These are phyloP conservation scores for Coleophoma crateriformis DNA, from an alignment of 2,329 filamentous ascomycete species.

Conservation along the genomic window DNA sequence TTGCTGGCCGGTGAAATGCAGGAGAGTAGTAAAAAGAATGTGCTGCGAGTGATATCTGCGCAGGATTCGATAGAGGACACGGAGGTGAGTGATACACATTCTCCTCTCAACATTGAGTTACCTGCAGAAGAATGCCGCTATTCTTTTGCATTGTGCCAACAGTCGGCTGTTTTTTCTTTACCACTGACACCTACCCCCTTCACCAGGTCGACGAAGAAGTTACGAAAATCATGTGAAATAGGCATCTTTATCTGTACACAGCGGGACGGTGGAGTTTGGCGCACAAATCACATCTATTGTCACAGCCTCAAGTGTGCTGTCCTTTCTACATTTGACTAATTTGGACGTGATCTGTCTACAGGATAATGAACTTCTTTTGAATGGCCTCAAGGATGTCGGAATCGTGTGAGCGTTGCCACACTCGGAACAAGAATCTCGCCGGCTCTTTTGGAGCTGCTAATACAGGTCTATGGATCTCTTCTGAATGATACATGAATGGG, in stretches of 20 bases:
- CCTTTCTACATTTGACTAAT: neutral
- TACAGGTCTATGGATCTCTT: neutral
- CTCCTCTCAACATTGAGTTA: neutral
- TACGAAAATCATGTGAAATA: slow-evolving; percentile 29
- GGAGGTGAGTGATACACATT: slow-evolving; percentile 63
- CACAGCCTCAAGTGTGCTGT: neutral
- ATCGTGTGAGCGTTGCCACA: neutral
- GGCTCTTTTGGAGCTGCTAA: neutral
- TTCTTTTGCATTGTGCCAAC: too few species aligned
- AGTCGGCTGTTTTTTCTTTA: slow-evolving; percentile 21
- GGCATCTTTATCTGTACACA: slow-evolving; percentile 10
- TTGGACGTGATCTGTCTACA: neutral
- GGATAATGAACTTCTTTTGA: neutral
- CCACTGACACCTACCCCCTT: slow-evolving; percentile 50
- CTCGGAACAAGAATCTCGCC: too few species aligned
- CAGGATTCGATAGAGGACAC: slow-evolving; percentile 98
- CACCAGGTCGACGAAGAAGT: slow-evolving; percentile 30
- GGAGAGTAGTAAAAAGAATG: slow-evolving; percentile 99
- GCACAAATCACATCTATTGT: slow-evolving; percentile 1
- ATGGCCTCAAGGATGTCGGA: neutral
- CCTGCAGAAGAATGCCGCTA: neutral
- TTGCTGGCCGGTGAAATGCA: slow-evolving; percentile 94
- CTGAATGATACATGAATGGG: neutral
- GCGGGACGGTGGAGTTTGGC: slow-evolving; percentile 7
- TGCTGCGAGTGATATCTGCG: slow-evolving; percentile 90